Base-by-base conservation (phyloP, 139 green algal species). In the Ulvella scutata region DNA sequence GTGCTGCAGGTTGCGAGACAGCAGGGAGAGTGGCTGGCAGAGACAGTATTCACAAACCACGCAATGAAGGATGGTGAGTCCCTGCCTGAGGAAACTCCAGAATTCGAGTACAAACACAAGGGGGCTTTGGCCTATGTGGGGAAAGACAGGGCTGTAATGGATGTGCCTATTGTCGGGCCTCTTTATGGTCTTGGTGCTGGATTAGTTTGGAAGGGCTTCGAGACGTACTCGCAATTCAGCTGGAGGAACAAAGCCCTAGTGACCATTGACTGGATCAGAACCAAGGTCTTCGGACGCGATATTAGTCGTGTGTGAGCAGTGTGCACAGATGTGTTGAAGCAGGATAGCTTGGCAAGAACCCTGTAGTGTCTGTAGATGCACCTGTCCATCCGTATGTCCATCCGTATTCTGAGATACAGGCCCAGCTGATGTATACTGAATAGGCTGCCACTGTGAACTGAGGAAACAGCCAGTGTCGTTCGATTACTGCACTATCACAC, bases 121-220 rank as follows among this genome's bases (percentile, higher is more conserved):
- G 88, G 92, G 43, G 86, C 76, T 23, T 83, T 95, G 28, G 92
- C 92, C 23, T 97, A 97, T 75, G 85, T 97, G 31, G 92, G 87
- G 20, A 74, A 80, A 43, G 90, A 97, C 85, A 85, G 87, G 40
- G 92, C 92, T 2, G 92, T 97, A 44, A 92, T 96, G 79, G 92
- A 97, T 75, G 83, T 95, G 17, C 91, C 92, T 26, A 76, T 77
- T 26, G 17, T 94, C 3, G 85, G 86, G 0, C 85, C 87, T 0
- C 77, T 95, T n/a, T 83, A 83, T 21, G 88, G 89, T 74, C 61
- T 81, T 3, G 79, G 75, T 26, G 89, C 88, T 17, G 90, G 90
- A 4, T 37, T 95, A 13, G 72, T 91, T 38, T 97, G 92, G 92
- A 91, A 91, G 77, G 83, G 84, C 31, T 95, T 92, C 74, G 90